Evolutionary conservation across 176 grass and related monocot species (phyloP), one percentile per base, ranked within the genome.

Genomic region (Aegilops tauschii): DNA sequence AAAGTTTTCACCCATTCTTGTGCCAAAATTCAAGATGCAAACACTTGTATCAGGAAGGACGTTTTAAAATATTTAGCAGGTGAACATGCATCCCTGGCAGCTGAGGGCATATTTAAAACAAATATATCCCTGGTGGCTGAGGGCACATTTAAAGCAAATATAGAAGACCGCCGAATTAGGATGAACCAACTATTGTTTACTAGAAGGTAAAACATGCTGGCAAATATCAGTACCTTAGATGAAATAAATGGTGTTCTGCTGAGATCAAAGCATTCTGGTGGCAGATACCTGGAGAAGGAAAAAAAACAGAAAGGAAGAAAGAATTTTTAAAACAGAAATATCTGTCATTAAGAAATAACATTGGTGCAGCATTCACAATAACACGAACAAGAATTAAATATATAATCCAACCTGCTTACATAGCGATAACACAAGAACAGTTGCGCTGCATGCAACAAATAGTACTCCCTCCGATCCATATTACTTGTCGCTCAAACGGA

Each of bases 261-360:
- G 73, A 99, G 92, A 62, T 99, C 94, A 85, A 99, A 99, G 83
- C 97, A 99, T 92, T 99, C 97, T 65, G 97, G 97, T 76, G 97
- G 94, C 39, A 99, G 92, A 83, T 99, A 99, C 97, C 97, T 99
- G 86, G 73, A 92, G 85, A 77, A 25, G 79, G n/a, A 86, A 65
- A 32, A 74, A 14, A 76, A 50, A 5, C 47, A 17, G 49, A 18
- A 52, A 52, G 49, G 50, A 54, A 54, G 50, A 54, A 54, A 54
- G 16, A 54, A 54, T 54, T 54, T 67, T 36, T 62, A 12, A 9
- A 47, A 50, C 7, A 40, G 34, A 84, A 70, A 73, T 85, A 12
- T 16, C 9, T 63, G 12, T 14, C 29, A 32, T 80, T 35, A 27
- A 28, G 36, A 80, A 87, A 36, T 45, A 90, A 68, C 16, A 66